Evolutionary conservation across 2,329 filamentous ascomycete species (phyloP).

Genomic region (Xylariomycetidae sp.): DNA sequence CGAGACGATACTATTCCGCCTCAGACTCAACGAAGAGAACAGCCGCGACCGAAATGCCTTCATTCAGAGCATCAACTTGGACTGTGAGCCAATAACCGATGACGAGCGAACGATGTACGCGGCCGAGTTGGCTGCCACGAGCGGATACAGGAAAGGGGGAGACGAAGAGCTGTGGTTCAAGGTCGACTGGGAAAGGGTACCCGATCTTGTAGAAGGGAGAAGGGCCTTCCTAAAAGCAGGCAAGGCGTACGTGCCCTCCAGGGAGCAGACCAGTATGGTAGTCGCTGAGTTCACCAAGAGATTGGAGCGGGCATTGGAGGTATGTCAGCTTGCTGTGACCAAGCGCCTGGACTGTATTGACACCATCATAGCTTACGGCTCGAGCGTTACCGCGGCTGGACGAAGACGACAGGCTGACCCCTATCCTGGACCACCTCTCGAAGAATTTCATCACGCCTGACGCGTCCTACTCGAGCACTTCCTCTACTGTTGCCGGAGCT

Average conservation of each 20-base stretch:
- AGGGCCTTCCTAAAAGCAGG: conserved; percentile 73
- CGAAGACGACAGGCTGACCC: conserved; percentile 84
- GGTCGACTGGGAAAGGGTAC: conserved; percentile 90
- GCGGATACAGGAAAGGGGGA: conserved; percentile 32
- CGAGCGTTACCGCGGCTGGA: conserved; percentile 86
- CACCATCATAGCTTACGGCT: conserved; percentile 64
- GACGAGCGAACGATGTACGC: conserved; percentile 68
- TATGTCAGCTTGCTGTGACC: conserved; percentile 36
- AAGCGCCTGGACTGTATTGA: too few relatives aligned
- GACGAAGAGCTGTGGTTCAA: conserved; percentile 94
- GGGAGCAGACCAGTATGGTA: conserved; percentile 85
- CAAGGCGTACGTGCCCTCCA: conserved; percentile 84
- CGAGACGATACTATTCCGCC: conserved; percentile 83
- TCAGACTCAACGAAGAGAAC: conserved; percentile 77
- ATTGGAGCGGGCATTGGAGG: conserved; percentile 79
- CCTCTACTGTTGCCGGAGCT: conserved; percentile 61
- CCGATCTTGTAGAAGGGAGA: conserved; percentile 79
- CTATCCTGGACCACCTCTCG: conserved; percentile 71
- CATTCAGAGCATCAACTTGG: conserved; percentile 69
- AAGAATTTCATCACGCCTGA: conserved; percentile 95
- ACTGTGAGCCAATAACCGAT: conserved; percentile 78
- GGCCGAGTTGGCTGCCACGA: conserved; percentile 54
- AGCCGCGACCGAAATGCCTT: conserved; percentile 69
- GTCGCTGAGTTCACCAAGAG: conserved; percentile 77
- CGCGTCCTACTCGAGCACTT: conserved; percentile 66